phyloP scores from a whole-genome alignment of 805 yeast genomes.

The Metschnikowia dekortorum region DNA sequence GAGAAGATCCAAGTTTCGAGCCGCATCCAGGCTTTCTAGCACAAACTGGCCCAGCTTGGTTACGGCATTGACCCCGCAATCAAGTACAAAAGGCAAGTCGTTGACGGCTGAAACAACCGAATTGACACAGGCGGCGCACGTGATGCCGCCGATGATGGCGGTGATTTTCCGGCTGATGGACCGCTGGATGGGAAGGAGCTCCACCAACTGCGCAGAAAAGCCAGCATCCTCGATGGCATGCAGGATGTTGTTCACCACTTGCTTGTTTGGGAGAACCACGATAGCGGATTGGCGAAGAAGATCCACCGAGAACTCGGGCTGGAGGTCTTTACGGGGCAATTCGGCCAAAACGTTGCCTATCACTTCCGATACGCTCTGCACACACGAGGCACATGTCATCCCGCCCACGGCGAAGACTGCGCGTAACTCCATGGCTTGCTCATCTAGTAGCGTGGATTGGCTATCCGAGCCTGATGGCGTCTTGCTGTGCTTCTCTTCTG shows the following conservation, averaged over 20 bases:
- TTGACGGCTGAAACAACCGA: conserved; percentile 47
- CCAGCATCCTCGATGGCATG: conserved; percentile 29
- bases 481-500: neutral
- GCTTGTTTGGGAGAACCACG: conserved; percentile 50
- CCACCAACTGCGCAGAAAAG: conserved; percentile 48
- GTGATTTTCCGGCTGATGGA: conserved; percentile 46
- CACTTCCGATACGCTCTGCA: conserved; percentile 24
- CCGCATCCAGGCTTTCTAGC: conserved; percentile 38
- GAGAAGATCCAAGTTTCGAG: conserved; percentile 33
- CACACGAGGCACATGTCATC: conserved; percentile 41
- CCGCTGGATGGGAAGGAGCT: conserved; percentile 54
- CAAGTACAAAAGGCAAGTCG: conserved; percentile 49
- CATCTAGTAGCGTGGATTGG: conserved; percentile 3
- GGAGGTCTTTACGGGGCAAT: conserved; percentile 10
- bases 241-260: conserved; percentile 32
- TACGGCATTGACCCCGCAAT: conserved; percentile 52
- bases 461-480: neutral
- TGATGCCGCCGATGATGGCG: conserved; percentile 68
- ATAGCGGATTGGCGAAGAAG: conserved; percentile 50
- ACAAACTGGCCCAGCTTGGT: conserved; percentile 62
- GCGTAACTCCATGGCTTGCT: conserved; percentile 22
- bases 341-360: conserved; percentile 23
- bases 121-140: conserved; percentile 67
- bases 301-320: conserved; percentile 46
- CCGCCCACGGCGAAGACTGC: conserved; percentile 53